These are phyloP conservation scores for Schizochytrium sp. DNA, from an alignment of 108 stramenopile genomes.

Conservation along the genomic window DNA sequence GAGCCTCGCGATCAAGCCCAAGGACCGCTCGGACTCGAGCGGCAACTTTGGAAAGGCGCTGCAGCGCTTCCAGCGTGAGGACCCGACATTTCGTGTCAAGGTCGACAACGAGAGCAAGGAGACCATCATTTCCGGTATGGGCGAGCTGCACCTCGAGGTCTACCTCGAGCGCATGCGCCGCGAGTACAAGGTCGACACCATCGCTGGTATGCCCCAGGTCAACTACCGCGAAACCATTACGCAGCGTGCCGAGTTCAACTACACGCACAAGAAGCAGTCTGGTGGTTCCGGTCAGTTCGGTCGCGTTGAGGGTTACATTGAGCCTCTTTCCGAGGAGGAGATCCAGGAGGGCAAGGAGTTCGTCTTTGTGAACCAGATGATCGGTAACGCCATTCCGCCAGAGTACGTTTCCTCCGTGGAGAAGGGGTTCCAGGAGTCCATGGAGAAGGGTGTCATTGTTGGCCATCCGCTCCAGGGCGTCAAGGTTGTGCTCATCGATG, in stretches of 20 bases:
- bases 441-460: conserved; percentile 76
- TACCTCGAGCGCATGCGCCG: conserved; percentile 97
- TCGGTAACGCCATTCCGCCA: conserved; percentile 93
- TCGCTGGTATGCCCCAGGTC: conserved; percentile 85
- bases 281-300: conserved; percentile 97
- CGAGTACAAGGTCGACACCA: conserved; percentile 85
- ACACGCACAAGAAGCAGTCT: conserved; percentile 98
- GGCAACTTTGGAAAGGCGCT: conserved; percentile 86
- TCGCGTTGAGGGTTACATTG: conserved; percentile 87
- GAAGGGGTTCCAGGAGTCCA: conserved; percentile 86
- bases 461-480: conserved; percentile 84
- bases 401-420: conserved; percentile 89
- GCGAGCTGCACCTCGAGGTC: conserved; percentile 96
- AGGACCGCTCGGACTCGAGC: conserved; percentile 59
- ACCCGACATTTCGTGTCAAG: conserved; percentile 88
- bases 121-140: conserved; percentile 98
- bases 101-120: conserved; percentile 87
- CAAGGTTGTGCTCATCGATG: conserved; percentile 57
- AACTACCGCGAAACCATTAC: conserved; percentile 97
- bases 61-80: conserved; percentile 90
- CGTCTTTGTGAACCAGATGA: conserved; percentile 78
- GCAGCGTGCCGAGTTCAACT: conserved; percentile 70
- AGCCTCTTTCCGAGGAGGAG: conserved; percentile 66
- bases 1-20: conserved; percentile 86
- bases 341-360: conserved; percentile 26